Conservation (phyloP, 2,329 filamentous ascomycete species). For the Trichoderma simmonsii region DNA sequence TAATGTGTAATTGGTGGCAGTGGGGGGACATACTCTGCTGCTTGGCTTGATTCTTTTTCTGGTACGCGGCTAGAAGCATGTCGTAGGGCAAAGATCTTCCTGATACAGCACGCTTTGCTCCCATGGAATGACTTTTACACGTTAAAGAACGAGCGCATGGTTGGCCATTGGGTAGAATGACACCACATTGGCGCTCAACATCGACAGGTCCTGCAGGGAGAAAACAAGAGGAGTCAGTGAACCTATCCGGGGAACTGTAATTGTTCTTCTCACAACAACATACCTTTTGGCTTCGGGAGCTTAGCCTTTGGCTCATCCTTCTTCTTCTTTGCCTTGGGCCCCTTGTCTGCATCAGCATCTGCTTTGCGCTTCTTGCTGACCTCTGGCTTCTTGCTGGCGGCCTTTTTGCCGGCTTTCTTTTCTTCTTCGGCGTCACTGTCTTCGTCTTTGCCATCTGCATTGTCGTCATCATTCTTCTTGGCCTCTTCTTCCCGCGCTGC, state of each 20-base stretch:
- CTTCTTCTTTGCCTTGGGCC: conserved; percentile 87
- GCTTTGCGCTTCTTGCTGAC: conserved; percentile 78
- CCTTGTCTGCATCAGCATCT: conserved; percentile 74
- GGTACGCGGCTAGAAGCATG: conserved; percentile 82
- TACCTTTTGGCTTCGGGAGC: conserved; percentile 77
- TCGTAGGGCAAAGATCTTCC: conserved; percentile 87
- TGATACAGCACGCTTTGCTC: conserved; percentile 82
- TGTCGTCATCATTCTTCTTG: conserved; percentile 49
- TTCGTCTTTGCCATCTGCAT: conserved; percentile 48
- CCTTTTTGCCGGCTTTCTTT: conserved; percentile 57
- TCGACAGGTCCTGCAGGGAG: conserved; percentile 68
- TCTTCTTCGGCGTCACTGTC: conserved; percentile 47
- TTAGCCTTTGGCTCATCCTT: conserved; percentile 89
- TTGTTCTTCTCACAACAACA: background rate
- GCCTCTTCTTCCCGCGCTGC: conserved; percentile 57
- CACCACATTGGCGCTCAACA: conserved; percentile 91
- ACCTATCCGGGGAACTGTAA: background rate
- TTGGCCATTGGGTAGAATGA: conserved; percentile 77
- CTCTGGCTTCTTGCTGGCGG: conserved; percentile 64
- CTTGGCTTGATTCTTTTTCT: conserved; percentile 98
- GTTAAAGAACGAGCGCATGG: conserved; percentile 85
- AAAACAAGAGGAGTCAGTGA: background rate
- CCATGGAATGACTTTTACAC: conserved; percentile 95
- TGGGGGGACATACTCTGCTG: conserved; percentile 72
- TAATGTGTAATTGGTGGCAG: background rate